Base-by-base conservation (phyloP, 2,329 filamentous ascomycete species). In the Anisogramma anomala region DNA sequence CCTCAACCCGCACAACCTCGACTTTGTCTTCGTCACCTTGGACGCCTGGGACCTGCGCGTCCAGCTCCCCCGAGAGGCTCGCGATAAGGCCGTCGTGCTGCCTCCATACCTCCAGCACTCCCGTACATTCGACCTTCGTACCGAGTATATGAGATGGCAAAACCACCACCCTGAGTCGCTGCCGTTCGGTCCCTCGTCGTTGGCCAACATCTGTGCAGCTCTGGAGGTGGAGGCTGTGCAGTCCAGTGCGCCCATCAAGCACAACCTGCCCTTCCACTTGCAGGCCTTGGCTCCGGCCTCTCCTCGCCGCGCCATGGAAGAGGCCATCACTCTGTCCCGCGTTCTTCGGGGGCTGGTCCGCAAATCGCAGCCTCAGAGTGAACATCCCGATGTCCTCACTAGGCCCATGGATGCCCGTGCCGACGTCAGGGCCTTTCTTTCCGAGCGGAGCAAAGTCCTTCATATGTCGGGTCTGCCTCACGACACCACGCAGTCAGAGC, bases 31-130 rank as follows among this genome's bases (percentile, higher is more conserved):
- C 62, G 91, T 98, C 47, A 98, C 91, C 31, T 79, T 98, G 55
- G 93, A 96, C 64, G 88, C 89, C 33, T 98, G 91, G 91, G 91
- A 98, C 61, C 79, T 98, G 46, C 86, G 91, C 53, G 91, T 98
- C 44, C 91, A 98, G 71, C 77, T 98, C 58, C 91, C 91, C 35
- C 85, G 91, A 49, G 91, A 98, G 69, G 91, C 91, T 58, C 85
- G 91, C 55, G 91, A 98, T 69, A 98, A 98, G 73, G 84, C 88
- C 51, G 91, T 96, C 31, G 91, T 96, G 38, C 77, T 98, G 26
- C 91, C 91, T 17, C 84, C 89, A 8, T 98, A 98, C 63, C 76
- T 98, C 46, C 91, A 98, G 68, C 91, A 98, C 69, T 95, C 91
- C 28, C 82, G 91, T 47, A 94, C 89, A 43, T 98, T 96, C 59